Evolutionary conservation across 495 filamentous ascomycete species (phyloP).

Genomic region (Penicillium parvum): DNA sequence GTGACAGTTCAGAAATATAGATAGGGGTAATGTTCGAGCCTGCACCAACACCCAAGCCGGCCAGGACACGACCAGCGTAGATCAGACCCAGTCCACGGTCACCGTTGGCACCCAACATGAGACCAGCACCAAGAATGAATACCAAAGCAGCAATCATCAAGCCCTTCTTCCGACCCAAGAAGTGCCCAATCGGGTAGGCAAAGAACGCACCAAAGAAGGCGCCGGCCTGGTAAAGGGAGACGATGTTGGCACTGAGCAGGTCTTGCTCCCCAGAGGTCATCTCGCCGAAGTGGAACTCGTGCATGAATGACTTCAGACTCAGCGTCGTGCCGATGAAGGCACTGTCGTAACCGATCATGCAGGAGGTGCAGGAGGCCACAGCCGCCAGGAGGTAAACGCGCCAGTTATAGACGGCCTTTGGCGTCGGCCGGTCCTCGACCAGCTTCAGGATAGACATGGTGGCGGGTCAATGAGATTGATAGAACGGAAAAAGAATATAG

Average conservation of each 20-base stretch:
- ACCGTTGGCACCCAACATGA: slow-evolving; percentile 57
- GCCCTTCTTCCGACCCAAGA: slow-evolving; percentile 52
- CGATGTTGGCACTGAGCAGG: slow-evolving; percentile 62
- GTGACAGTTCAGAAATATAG: slow-evolving; percentile 75
- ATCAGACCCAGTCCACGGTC: slow-evolving; percentile 57
- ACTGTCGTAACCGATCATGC: slow-evolving; percentile 71
- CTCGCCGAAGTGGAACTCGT: slow-evolving; percentile 53
- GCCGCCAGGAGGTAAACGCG: slow-evolving; percentile 61
- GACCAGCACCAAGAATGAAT: slow-evolving; percentile 60
- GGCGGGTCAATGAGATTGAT: background rate
- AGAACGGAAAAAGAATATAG: background rate
- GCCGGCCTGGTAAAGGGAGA: slow-evolving; percentile 64
- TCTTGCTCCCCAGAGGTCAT: slow-evolving; percentile 39
- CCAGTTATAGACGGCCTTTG: slow-evolving; percentile 73
- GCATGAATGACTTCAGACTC: slow-evolving; percentile 58
- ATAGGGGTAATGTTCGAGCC: slow-evolving; percentile 71
- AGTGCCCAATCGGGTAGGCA: slow-evolving; percentile 55
- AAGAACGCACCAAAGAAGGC: slow-evolving; percentile 65
- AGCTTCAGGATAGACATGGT: slow-evolving; percentile 58
- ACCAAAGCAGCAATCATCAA: slow-evolving; percentile 49
- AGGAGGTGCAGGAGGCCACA: slow-evolving; percentile 67
- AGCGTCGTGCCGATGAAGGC: slow-evolving; percentile 72
- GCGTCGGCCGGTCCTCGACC: slow-evolving; percentile 66
- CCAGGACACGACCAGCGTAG: slow-evolving; percentile 65
- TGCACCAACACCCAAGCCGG: slow-evolving; percentile 71